These are phyloP conservation scores for Lentinula guzmanii DNA, from an alignment of 768 basidiomycete genomes.

Conservation along the genomic window DNA sequence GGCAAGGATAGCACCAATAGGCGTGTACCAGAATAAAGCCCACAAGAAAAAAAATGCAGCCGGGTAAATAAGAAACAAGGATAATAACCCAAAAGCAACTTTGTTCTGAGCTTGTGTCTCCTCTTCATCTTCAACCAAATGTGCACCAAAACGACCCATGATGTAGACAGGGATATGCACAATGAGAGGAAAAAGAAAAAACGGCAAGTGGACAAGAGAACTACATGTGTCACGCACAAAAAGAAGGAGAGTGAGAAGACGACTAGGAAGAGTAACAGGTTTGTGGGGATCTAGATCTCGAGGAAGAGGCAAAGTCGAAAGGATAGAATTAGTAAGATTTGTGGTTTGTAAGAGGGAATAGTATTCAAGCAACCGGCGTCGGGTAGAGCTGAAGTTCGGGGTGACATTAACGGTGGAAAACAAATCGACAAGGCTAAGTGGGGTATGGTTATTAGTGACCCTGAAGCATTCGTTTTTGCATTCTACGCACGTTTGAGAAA, in stretches of 20 bases:
- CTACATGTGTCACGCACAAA: conserved; percentile 75
- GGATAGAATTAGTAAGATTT: conserved; percentile 77
- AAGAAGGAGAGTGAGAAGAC: conserved; percentile 72
- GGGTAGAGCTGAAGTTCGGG: conserved; percentile 49
- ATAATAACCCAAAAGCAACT: conserved; percentile 79
- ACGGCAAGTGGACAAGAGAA: conserved; percentile 70
- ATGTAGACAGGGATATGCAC: conserved; percentile 83
- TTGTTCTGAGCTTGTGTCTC: conserved; percentile 98
- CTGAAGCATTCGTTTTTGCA: neutral
- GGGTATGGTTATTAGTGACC: conserved; percentile 9
- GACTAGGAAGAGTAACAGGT: conserved; percentile 73
- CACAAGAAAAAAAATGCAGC: conserved; percentile 81
- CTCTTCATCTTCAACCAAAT: conserved; percentile 77
- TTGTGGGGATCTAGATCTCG: conserved; percentile 74
- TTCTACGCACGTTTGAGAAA: conserved; percentile 82
- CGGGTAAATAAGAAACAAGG: conserved; percentile 72
- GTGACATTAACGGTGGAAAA: conserved; percentile 67
- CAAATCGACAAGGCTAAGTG: conserved; percentile 74
- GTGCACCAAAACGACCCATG: conserved; percentile 70
- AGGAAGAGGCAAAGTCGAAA: conserved; percentile 82
- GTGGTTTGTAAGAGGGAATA: conserved; percentile 81
- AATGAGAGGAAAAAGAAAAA: conserved; percentile 83
- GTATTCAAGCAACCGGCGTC: conserved; percentile 75
- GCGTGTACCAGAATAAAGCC: conserved; percentile 74
- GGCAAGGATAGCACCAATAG: conserved; percentile 67